A percentile compares a stretch with the other conserved stretches of the same genome.
Conservation (phyloP, 768 basidiomycete species). For the Omphalotus guepiniiformis region DNA sequence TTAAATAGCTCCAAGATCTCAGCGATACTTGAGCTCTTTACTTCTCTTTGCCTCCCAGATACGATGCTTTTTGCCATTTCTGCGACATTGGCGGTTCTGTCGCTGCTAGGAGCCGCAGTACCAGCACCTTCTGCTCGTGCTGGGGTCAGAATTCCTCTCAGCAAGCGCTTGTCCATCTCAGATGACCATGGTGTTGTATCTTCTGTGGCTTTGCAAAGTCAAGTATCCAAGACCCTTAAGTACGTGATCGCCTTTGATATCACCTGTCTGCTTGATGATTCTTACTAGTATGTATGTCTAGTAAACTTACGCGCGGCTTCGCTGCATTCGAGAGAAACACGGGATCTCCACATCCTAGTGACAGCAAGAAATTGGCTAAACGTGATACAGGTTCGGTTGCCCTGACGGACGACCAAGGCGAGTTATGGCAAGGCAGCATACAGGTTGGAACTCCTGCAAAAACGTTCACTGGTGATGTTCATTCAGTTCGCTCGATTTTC, state of each 20-base stretch:
- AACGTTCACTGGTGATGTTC: constrained; percentile 33
- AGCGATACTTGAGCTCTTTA: too few relatives aligned
- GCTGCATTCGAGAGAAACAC: constrained; percentile 41
- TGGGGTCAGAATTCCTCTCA: constrained; percentile 23
- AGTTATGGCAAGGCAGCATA: constrained; percentile 44
- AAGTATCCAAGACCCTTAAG: constrained; percentile 19
- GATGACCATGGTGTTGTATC: constrained; percentile 23
- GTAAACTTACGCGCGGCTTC: constrained; percentile 42
- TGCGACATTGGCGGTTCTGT: too few relatives aligned
- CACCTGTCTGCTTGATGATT: neutral
- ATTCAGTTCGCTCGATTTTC: neutral
- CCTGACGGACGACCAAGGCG: constrained; percentile 31
- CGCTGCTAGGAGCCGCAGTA: too few relatives aligned
- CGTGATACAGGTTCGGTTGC: constrained; percentile 25
- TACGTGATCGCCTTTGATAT: constrained; percentile 9
- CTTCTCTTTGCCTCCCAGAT: too few relatives aligned
- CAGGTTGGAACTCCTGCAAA: constrained; percentile 44
- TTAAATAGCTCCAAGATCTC: too few relatives aligned
- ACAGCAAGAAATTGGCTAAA: constrained; percentile 16
- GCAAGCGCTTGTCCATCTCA: constrained; percentile 19
- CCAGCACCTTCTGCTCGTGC: constrained; percentile 7
- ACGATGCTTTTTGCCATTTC: too few relatives aligned
- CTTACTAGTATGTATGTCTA: constrained; percentile 13
- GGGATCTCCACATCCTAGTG: constrained; percentile 33
- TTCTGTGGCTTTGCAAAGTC: constrained; percentile 18